Conservation (phyloP, 331 rosid genomes). For the Saraca asoca region DNA sequence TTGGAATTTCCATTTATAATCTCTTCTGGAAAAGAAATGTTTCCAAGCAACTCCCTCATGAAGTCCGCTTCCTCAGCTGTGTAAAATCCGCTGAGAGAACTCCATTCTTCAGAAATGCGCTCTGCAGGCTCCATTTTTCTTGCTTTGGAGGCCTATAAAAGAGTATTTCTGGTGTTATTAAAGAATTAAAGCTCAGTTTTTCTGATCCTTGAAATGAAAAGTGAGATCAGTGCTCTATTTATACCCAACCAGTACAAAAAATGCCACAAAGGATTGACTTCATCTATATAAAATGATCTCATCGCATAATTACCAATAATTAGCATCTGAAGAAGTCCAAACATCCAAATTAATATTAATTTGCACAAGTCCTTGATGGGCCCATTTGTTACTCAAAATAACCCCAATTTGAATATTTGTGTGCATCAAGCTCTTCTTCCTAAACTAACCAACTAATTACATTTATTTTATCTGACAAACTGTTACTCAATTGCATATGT, state of each 20-base stretch:
- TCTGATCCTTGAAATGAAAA: constrained; percentile 31
- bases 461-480: no score
- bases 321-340: constrained; percentile 31
- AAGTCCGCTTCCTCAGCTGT: constrained; percentile 73
- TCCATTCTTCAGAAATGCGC: constrained; percentile 66
- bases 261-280: constrained; percentile 39
- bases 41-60: constrained; percentile 61
- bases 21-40: constrained; percentile 42
- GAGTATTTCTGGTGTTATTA: constrained; percentile 14
- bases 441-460: no score
- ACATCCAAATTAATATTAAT: constrained; percentile 16
- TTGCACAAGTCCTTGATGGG: constrained; percentile 30
- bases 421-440: constrained; percentile 18
- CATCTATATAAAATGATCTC: constrained; percentile 27
- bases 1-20: constrained; percentile 33
- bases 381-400: no score
- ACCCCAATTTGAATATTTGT: constrained; percentile 20
- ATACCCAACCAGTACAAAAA: constrained; percentile 36
- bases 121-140: constrained; percentile 58
- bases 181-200: constrained; percentile 32
- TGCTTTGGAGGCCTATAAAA: constrained; percentile 1
- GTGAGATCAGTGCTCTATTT: constrained; percentile 37
- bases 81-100: constrained; percentile 62
- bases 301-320: constrained; percentile 36
- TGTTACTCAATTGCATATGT: no score